Evolutionary conservation across 306 rosid genomes (phyloP).

Genomic region (Cucurbita moschata): DNA sequence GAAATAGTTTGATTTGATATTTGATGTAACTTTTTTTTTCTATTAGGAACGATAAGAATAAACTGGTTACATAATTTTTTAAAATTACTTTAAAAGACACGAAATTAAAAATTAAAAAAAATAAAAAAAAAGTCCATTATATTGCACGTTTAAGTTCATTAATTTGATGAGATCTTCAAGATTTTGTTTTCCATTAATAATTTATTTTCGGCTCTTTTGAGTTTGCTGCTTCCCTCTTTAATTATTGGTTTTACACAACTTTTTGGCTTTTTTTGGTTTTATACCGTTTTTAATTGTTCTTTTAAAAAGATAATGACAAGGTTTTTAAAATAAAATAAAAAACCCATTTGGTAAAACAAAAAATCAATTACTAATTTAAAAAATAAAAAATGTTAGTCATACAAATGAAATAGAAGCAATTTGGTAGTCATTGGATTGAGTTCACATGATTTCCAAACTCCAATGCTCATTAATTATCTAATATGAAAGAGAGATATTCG

Average conservation of each 20-base stretch:
- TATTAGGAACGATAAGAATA: neutral
- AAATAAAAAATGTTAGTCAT: too few relatives aligned
- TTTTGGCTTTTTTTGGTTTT: neutral
- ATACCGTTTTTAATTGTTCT: too few relatives aligned
- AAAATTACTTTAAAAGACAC: neutral
- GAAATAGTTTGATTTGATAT: neutral
- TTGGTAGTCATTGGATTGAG: neutral
- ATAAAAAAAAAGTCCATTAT: neutral
- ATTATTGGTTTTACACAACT: neutral
- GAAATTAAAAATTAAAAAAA: neutral
- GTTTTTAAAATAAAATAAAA: too few relatives aligned
- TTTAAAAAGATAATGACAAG: neutral
- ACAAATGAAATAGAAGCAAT: neutral
- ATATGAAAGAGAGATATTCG: neutral
- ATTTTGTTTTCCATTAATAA: neutral
- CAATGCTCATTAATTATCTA: constrained; percentile 1
- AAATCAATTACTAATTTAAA: too few relatives aligned
- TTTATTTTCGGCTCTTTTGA: neutral
- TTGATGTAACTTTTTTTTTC: too few relatives aligned
- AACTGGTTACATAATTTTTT: neutral
- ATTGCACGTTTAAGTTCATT: constrained; percentile 1
- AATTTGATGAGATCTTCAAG: neutral
- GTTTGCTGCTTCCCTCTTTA: neutral
- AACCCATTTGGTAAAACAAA: too few relatives aligned
- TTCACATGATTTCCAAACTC: constrained; percentile 4